Conservation (phyloP, 108 stramenopile species). For the Epipyxis sp. region DNA sequence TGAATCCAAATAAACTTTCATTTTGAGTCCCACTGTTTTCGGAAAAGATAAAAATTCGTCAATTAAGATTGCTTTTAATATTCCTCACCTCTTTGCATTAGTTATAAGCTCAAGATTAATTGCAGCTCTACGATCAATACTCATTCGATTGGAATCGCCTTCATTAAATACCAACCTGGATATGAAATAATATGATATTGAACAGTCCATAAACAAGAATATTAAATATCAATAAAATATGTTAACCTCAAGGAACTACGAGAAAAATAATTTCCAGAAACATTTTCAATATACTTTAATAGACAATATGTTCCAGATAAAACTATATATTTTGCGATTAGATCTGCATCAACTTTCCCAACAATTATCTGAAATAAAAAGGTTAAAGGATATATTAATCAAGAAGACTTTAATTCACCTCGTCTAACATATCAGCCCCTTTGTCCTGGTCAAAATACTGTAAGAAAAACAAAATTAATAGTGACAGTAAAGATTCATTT, state of each 20-base stretch:
- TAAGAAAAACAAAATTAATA: neutral
- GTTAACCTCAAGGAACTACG: neutral
- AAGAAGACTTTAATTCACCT: neutral
- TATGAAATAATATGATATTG: no score
- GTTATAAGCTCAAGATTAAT: conserved; percentile 46
- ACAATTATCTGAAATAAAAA: neutral
- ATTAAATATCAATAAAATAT: neutral
- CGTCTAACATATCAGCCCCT: conserved; percentile 15
- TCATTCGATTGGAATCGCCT: conserved; percentile 41
- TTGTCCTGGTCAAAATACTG: conserved; percentile 32
- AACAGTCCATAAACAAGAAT: no score
- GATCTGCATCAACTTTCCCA: conserved; percentile 22
- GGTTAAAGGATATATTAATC: neutral
- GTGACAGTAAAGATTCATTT: neutral
- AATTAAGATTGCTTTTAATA: neutral
- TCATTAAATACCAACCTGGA: neutral
- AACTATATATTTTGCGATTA: conserved; percentile 28
- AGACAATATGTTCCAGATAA: neutral
- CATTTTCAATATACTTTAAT: conserved; percentile 16
- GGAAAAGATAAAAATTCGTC: neutral
- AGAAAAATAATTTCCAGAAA: neutral
- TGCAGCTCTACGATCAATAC: conserved; percentile 45
- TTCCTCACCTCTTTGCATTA: conserved; percentile 35
- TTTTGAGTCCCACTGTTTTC: conserved; percentile 35
- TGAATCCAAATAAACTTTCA: conserved; percentile 45